These are phyloP conservation scores for Verticillium albo-atrum DNA, from an alignment of 2,329 filamentous ascomycete species.

Conservation along the genomic window DNA sequence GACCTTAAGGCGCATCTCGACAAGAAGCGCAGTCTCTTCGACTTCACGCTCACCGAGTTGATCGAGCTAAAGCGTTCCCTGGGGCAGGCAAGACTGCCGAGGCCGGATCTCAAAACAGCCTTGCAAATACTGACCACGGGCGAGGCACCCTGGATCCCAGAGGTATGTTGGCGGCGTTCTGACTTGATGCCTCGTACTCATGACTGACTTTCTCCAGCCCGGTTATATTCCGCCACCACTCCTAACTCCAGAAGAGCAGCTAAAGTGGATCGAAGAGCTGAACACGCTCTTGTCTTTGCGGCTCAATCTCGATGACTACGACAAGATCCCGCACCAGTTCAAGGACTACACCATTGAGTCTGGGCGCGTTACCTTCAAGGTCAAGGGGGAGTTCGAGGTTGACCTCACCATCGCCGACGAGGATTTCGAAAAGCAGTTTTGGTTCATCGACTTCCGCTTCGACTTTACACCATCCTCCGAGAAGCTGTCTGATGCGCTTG, in stretches of 20 bases:
- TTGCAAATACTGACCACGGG: conserved; percentile 79
- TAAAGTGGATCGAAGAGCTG: conserved; percentile 72
- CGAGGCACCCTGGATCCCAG: conserved; percentile 72
- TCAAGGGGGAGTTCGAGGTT: conserved; percentile 83
- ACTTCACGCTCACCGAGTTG: conserved; percentile 56
- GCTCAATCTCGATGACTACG: conserved; percentile 77
- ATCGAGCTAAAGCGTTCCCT: conserved; percentile 71
- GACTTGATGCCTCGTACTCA: neutral
- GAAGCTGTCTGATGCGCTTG: conserved; percentile 57
- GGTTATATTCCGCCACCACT: conserved; percentile 72
- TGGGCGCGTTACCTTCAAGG: conserved; percentile 85
- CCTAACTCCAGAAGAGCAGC: conserved; percentile 65
- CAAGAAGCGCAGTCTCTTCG: conserved; percentile 56
- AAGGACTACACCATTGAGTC: conserved; percentile 72
- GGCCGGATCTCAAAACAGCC: conserved; percentile 87
- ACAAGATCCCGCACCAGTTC: conserved; percentile 71
- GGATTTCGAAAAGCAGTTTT: conserved; percentile 78
- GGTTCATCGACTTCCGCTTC: conserved; percentile 89
- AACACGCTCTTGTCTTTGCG: conserved; percentile 80
- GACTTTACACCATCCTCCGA: conserved; percentile 67
- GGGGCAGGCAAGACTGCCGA: conserved; percentile 69
- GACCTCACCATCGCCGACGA: conserved; percentile 90
- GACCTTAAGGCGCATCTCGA: conserved; percentile 77
- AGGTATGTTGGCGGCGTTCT: conserved; percentile 47
- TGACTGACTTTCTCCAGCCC: conserved; percentile 40